Conservation (phyloP, 2,329 filamentous ascomycete genomes). For the Ceratocystis alfenasii region DNA sequence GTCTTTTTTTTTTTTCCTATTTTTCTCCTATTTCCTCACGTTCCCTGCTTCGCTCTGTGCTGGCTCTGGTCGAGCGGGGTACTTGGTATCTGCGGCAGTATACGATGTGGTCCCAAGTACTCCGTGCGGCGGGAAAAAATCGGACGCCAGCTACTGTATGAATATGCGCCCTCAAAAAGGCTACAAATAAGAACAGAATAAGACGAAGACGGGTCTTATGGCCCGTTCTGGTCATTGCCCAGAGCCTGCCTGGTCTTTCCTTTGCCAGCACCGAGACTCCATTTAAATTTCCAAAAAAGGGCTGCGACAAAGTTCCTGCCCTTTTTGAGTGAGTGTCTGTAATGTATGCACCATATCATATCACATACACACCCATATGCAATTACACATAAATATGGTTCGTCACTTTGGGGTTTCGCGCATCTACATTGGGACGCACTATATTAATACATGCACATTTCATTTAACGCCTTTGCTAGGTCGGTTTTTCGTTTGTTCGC, state of each 20-base stretch:
- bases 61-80: not conserved
- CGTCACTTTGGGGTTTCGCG: not conserved
- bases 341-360: not conserved
- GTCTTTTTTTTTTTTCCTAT: not conserved
- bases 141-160: not conserved
- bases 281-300: not conserved
- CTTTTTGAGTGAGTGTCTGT: not conserved
- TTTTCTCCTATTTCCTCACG: not conserved
- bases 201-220: not conserved
- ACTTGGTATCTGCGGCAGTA: conserved; percentile 2
- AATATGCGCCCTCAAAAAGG: not conserved
- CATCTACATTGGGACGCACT: not conserved
- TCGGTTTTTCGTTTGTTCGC: too few species aligned
- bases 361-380: not conserved
- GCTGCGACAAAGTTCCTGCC: not conserved
- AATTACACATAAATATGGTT: not conserved
- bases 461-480: not conserved
- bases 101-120: conserved; percentile 5
- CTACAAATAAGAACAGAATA: not conserved
- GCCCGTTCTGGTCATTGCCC: not conserved
- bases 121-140: conserved; percentile 10
- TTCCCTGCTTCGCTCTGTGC: not conserved
- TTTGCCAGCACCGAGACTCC: not conserved
- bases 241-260: not conserved
- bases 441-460: not conserved